Evolutionary conservation across 148 eudicot genomes (phyloP).

Genomic region (Rhododendron mucronatum): DNA sequence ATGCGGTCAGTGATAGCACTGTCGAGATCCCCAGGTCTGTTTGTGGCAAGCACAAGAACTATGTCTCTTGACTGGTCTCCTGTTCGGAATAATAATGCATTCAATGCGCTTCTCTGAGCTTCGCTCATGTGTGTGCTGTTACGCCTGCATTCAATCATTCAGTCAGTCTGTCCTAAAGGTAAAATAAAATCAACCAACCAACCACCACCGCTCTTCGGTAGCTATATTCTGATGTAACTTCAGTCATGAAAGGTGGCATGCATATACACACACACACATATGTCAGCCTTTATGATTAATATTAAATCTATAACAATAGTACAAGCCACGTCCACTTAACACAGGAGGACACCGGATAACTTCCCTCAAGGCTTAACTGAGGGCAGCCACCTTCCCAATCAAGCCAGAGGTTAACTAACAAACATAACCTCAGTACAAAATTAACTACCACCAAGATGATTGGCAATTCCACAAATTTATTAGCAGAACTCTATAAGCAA

Average conservation of each 20-base stretch:
- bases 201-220: not conserved
- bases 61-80: constrained; percentile 97
- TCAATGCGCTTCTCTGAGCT: constrained; percentile 92
- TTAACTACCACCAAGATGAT: not conserved
- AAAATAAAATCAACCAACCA: not conserved
- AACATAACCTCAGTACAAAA: not conserved
- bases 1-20: constrained; percentile 88
- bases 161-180: not conserved
- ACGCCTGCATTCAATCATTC: constrained; percentile 44
- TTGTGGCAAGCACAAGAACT: constrained; percentile 93
- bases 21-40: constrained; percentile 93
- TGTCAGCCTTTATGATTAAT: not conserved
- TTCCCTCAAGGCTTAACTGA: not conserved
- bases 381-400: not conserved
- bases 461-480: not conserved
- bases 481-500: not conserved
- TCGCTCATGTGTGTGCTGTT: constrained; percentile 95
- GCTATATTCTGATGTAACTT: not conserved
- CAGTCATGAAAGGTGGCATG: not conserved
- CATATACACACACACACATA: not conserved
- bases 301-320: not conserved
- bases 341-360: not conserved
- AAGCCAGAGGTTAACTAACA: not conserved
- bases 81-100: constrained; percentile 84
- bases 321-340: not conserved